phyloP scores from a whole-genome alignment of 805 yeast genomes.

The Yamadazyma tumulicola region DNA sequence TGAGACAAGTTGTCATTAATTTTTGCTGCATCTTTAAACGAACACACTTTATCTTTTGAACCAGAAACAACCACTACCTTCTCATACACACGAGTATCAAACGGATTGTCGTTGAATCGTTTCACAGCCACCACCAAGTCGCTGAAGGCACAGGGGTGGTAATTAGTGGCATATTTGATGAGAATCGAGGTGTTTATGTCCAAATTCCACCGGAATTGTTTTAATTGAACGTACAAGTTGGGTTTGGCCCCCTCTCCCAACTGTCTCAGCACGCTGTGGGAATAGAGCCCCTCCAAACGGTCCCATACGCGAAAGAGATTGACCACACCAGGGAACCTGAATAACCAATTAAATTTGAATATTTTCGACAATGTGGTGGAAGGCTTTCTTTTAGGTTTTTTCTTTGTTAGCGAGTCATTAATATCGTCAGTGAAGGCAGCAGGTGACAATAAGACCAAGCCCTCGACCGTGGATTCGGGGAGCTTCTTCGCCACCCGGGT shows the following conservation, averaged over 20 bases:
- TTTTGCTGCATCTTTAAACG: constrained; percentile 34
- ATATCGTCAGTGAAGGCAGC: constrained; percentile 33
- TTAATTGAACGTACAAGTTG: constrained; percentile 37
- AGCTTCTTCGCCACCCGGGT: constrained; percentile 42
- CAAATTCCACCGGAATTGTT: constrained; percentile 70
- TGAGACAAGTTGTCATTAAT: constrained; percentile 24
- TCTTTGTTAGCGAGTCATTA: not conserved
- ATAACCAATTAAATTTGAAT: constrained; percentile 26
- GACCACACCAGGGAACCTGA: constrained; percentile 44
- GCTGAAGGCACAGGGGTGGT: constrained; percentile 36
- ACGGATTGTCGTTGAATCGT: constrained; percentile 31
- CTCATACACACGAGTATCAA: constrained; percentile 26
- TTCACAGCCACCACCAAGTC: constrained; percentile 44
- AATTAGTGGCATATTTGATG: constrained; percentile 51
- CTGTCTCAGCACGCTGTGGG: constrained; percentile 59
- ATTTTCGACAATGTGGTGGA: constrained; percentile 4
- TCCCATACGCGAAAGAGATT: constrained; percentile 56
- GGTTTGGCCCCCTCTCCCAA: constrained; percentile 24
- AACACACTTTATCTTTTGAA: constrained; percentile 53
- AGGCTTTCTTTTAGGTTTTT: constrained; percentile 2
- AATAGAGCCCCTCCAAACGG: constrained; percentile 58
- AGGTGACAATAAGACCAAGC: constrained; percentile 48
- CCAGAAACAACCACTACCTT: constrained; percentile 61
- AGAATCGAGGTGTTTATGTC: constrained; percentile 56
- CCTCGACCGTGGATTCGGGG: constrained; percentile 39